Base-by-base conservation (phyloP, 139 green algal species). In the Chlorella sp. region DNA sequence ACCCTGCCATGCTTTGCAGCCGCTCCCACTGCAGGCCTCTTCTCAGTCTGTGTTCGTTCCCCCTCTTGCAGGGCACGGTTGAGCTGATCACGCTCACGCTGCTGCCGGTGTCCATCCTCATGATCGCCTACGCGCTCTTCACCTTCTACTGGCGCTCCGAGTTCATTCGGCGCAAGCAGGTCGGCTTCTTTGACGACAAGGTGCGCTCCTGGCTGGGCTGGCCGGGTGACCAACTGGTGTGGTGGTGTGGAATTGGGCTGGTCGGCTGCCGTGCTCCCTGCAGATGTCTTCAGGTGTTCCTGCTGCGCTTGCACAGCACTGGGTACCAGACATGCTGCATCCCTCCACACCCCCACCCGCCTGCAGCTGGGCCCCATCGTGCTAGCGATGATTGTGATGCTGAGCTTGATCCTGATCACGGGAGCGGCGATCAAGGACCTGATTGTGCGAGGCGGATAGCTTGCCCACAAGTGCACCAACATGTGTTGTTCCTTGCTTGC, bases 101-200 rank as follows among this genome's bases (percentile, higher is more conserved):
- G 68, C 85, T 98, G 26, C 95, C 95, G 11, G 76, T 98, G 15
- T 87, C 93, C 30, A 93, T 98, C 38, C 32, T 94, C n/a, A 98
- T 98, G 83, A 95, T 97, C 69, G 87, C 51, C 39, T 97, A 97
- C 73, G 95, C 94, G 0, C 83, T 96, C 13, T 96, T 95, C 81
- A 96, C 91, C n/a, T 98, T 95, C 76, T 91, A 95, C 71, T 94
- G 84, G 85, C 87, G 95, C 39, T 92, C 84, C 69, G 89, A 86
- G 62, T 96, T 94, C 88, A 93, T 98, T 85, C 84, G 88, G 4
- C 92, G 89, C 41, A 98, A 97, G 85, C 93, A 96, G 92, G 91
- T 96, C 38, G 94, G 94, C 17, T 97, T 96, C 84, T 96, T 95
- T 81, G 91, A 96, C 74, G 94, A 97, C 85, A 92, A 90, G 51